phyloP scores from a whole-genome alignment of 139 green algal species.

The Chlamydomonas sp. region DNA sequence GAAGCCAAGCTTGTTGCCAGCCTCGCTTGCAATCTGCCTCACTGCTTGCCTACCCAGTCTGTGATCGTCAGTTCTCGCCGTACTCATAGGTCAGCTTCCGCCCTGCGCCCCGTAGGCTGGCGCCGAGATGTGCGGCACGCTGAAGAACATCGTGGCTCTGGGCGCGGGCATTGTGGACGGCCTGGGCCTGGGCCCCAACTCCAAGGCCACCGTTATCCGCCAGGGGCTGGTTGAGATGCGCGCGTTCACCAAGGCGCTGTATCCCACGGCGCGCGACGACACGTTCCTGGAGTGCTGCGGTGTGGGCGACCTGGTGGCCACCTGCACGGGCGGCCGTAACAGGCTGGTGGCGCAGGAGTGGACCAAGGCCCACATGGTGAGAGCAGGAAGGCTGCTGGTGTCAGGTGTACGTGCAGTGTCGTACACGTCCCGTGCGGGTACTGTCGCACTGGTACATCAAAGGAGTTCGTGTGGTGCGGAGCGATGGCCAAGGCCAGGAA shows the following conservation, averaged over 20 bases:
- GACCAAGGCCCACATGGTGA: neutral
- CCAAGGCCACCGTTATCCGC: constrained; percentile 69
- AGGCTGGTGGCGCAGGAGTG: neutral
- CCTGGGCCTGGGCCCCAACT: constrained; percentile 69
- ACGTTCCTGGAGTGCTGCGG: constrained; percentile 51
- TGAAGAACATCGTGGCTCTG: constrained; percentile 85
- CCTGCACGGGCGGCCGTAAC: neutral
- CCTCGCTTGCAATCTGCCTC: neutral
- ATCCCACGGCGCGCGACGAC: constrained; percentile 63
- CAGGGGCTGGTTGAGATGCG: neutral
- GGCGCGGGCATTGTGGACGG: constrained; percentile 75
- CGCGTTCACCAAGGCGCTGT: constrained; percentile 53
- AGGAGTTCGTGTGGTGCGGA: neutral
- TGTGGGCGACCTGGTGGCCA: constrained; percentile 77
- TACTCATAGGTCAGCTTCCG: too few species aligned
- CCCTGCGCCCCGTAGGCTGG: too few species aligned
- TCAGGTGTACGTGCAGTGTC: neutral
- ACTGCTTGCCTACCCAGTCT: neutral
- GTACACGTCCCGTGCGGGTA: neutral
- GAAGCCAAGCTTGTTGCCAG: neutral
- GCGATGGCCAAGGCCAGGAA: neutral
- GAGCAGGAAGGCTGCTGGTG: neutral
- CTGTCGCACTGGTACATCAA: neutral
- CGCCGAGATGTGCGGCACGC: constrained; percentile 60
- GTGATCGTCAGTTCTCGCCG: too few species aligned